A percentile compares a stretch with the other conserved stretches of the same genome.
These are phyloP conservation scores for Naematelia encephala DNA, from an alignment of 768 basidiomycete genomes.

Conservation along the genomic window DNA sequence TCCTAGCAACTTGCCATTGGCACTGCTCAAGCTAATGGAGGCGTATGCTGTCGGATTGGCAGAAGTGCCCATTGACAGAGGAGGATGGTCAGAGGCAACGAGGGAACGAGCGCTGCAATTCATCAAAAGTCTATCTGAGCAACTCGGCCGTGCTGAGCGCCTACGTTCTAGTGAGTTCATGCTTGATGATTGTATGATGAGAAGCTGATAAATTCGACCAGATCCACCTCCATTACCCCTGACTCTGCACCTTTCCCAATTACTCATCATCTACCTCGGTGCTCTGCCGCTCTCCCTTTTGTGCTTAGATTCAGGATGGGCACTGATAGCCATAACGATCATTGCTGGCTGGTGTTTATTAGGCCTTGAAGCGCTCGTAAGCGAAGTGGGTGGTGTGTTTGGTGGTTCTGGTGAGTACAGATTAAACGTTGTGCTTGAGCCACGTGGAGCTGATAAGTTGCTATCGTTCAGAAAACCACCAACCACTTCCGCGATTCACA, in stretches of 20 bases:
- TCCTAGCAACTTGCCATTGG: slow-evolving; percentile 44
- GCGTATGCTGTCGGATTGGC: slow-evolving; percentile 42
- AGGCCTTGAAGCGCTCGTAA: slow-evolving; percentile 47
- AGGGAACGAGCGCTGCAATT: slow-evolving; percentile 38
- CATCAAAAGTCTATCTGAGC: slow-evolving; percentile 31
- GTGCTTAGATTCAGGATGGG: slow-evolving; percentile 34
- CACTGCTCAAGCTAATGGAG: slow-evolving; percentile 44
- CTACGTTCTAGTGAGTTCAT: slow-evolving; percentile 37
- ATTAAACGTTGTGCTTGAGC: too few relatives aligned
- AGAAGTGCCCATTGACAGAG: slow-evolving; percentile 13
- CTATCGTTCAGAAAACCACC: slow-evolving; percentile 37
- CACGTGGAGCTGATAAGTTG: too few relatives aligned
- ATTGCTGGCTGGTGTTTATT: slow-evolving; percentile 48
- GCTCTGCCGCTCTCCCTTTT: slow-evolving; percentile 44
- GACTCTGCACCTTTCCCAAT: slow-evolving; percentile 44
- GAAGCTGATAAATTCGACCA: slow-evolving; percentile 4
- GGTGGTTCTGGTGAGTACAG: slow-evolving; percentile 40
- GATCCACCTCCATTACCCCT: slow-evolving; percentile 48
- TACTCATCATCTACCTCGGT: slow-evolving; percentile 45
- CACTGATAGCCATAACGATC: slow-evolving; percentile 33
- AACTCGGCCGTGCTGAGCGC: slow-evolving; percentile 43
- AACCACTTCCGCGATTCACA: slow-evolving; percentile 40
- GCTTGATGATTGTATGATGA: not conserved
- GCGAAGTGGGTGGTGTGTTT: slow-evolving; percentile 49
- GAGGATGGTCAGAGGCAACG: slow-evolving; percentile 45